Evolutionary conservation across 2,329 filamentous ascomycete species (phyloP), one percentile per base, ranked within the genome.

Genomic region (Colletotrichum phormii): DNA sequence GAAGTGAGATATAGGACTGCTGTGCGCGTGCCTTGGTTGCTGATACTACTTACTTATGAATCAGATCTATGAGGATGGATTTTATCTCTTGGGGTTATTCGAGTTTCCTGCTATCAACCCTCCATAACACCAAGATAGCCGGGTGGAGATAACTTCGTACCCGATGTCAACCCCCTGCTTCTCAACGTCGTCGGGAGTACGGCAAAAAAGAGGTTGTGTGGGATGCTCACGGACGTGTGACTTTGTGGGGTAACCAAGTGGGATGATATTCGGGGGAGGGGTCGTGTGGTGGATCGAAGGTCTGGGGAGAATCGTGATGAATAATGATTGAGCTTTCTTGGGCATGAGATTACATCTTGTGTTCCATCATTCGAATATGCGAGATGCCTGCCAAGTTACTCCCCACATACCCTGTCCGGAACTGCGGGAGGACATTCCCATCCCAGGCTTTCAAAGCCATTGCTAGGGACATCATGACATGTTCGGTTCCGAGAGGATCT

Each of bases 71-170:
- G 13, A 13, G 2, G 37, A 42, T 7, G 37, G 15, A 15, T 15
- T 42, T 15, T 42, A 42, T 33, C 1, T 6, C 8, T 33, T 33
- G 31, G 31, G 8, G 2, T 42, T 15, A 1, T 15, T 7, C 37
- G 2, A 42, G 37, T 42, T 42, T 42, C 5, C 13, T 37, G 2
- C 5, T 2, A 37, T 37, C 13, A 37, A 15, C 1, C 1, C 5
- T 5, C 0, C 12, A 2, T 15, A 3, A 37, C 35, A 37, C 15
- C 1, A 7, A 42, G 13, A 1, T 13, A 18, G 5, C 1, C 0
- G 6, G 37, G 13, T 42, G 13, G 37, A 15, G 37, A 18, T 12
- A 6, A 6, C 5, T 6, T 15, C 0, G 13, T 6, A 42, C 13
- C 13, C 15, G 37, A 42, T 5, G 37, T 42, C 5, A 42, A 42